These are phyloP conservation scores for Phyllosticta citrichinensis DNA, from an alignment of 2,329 filamentous ascomycete genomes.

Conservation along the genomic window DNA sequence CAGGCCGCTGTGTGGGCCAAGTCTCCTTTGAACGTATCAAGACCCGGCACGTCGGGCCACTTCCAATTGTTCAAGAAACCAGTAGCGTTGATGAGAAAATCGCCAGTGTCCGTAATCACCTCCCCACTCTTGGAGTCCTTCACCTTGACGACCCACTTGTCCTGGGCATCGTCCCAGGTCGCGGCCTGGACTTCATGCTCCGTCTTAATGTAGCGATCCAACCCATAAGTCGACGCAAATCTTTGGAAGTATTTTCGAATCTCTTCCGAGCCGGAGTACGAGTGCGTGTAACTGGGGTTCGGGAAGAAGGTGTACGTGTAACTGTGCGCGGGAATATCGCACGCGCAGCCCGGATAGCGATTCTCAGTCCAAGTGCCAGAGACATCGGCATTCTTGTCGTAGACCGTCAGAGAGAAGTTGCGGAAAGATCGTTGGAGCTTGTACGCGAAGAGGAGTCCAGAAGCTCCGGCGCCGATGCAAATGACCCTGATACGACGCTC, in stretches of 20 bases:
- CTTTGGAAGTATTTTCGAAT: constrained; percentile 35
- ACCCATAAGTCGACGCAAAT: constrained; percentile 31
- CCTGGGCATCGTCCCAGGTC: constrained; percentile 18
- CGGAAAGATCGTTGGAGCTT: constrained; percentile 37
- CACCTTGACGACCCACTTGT: constrained; percentile 20
- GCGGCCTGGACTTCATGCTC: constrained; percentile 24
- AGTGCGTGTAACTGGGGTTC: constrained; percentile 32
- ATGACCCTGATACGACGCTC: constrained; percentile 28
- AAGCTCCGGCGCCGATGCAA: constrained; percentile 40
- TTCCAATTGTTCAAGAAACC: constrained; percentile 16
- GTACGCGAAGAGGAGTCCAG: constrained; percentile 39
- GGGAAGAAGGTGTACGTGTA: constrained; percentile 44
- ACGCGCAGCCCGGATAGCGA: constrained; percentile 29
- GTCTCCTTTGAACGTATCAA: constrained; percentile 41
- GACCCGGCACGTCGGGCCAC: constrained; percentile 36
- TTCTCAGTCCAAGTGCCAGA: constrained; percentile 46
- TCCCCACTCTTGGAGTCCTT: constrained; percentile 10
- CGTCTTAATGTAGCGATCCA: constrained; percentile 28
- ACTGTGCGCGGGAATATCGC: constrained; percentile 43
- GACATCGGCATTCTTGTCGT: constrained; percentile 40
- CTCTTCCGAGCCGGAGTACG: constrained; percentile 34
- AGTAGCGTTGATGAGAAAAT: constrained; percentile 18
- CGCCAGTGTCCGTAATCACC: constrained; percentile 12
- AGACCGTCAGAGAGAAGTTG: constrained; percentile 34
- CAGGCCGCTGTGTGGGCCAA: constrained; percentile 49